Percentiles rank a stretch among this genome's conserved stretches.
Evolutionary conservation across 2,329 filamentous ascomycete species (phyloP).

Genomic region (Hypoxylon rubiginosum): DNA sequence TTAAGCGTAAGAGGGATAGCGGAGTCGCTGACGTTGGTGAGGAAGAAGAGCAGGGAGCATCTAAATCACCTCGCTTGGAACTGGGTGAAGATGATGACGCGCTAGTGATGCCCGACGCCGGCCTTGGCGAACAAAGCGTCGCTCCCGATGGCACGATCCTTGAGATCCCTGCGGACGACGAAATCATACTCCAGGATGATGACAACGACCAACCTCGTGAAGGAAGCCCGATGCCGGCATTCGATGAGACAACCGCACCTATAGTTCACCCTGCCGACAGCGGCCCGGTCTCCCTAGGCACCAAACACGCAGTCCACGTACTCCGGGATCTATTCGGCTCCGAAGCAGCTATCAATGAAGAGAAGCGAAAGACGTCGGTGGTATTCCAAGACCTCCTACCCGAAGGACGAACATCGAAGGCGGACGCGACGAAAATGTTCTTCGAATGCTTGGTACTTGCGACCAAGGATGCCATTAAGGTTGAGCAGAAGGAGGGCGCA

Average conservation of each 20-base stretch:
- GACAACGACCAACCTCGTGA: constrained; percentile 61
- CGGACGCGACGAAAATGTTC: constrained; percentile 99
- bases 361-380: constrained; percentile 81
- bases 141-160: constrained; percentile 72
- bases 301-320: constrained; percentile 95
- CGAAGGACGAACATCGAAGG: constrained; percentile 82
- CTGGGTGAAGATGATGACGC: constrained; percentile 75
- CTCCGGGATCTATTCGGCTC: constrained; percentile 88
- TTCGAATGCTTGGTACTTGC: constrained; percentile 96
- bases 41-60: constrained; percentile 71
- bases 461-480: constrained; percentile 97
- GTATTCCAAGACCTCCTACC: constrained; percentile 94
- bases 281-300: constrained; percentile 89
- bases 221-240: constrained; percentile 68
- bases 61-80: constrained; percentile 78
- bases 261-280: constrained; percentile 85
- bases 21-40: constrained; percentile 84
- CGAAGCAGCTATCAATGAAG: constrained; percentile 75
- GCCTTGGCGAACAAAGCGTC: constrained; percentile 66
- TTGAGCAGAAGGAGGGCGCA: constrained; percentile 81
- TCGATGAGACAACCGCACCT: constrained; percentile 83
- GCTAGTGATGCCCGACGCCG: constrained; percentile 62
- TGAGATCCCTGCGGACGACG: constrained; percentile 73
- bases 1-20: constrained; percentile 94
- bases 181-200: constrained; percentile 56